Conservation (phyloP, 1,284 basidiomycete species). For the Sutorius eximius region DNA sequence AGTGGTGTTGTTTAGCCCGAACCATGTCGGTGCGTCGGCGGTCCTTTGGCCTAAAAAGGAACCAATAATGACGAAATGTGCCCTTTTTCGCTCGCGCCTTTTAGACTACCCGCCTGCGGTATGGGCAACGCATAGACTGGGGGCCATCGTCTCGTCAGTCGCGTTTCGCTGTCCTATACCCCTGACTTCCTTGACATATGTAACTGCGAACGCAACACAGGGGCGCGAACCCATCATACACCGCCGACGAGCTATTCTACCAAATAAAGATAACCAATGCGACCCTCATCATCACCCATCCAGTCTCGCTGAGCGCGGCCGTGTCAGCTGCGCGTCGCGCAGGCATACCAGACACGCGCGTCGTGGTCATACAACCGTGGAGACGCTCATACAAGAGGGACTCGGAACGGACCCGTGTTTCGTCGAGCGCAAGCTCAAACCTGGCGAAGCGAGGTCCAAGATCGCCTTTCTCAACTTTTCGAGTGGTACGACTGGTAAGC, state of each 20-base stretch:
- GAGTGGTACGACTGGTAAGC: slow-evolving; percentile 66
- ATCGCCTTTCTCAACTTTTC: slow-evolving; percentile 76
- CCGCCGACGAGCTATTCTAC: slow-evolving; percentile 62
- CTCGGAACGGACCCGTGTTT: slow-evolving; percentile 35
- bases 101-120: slow-evolving; percentile 69
- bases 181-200: neutral
- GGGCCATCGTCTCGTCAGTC: slow-evolving; percentile 63
- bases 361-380: slow-evolving; percentile 48
- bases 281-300: slow-evolving; percentile 58
- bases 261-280: slow-evolving; percentile 58
- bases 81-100: neutral
- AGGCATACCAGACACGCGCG: slow-evolving; percentile 50
- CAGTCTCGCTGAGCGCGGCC: slow-evolving; percentile 50
- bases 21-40: slow-evolving; percentile 57
- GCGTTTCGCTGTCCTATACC: neutral
- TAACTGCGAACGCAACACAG: slow-evolving; percentile 17
- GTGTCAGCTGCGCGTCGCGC: slow-evolving; percentile 53
- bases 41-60: slow-evolving; percentile 6
- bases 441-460: slow-evolving; percentile 69
- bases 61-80: too few species aligned
- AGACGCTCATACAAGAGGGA: slow-evolving; percentile 42
- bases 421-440: slow-evolving; percentile 44
- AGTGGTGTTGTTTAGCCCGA: slow-evolving; percentile 71
- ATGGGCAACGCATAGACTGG: slow-evolving; percentile 71
- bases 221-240: slow-evolving; percentile 68